Base-by-base conservation (phyloP, 305 asterid species). In the Fraxinus floribunda region DNA sequence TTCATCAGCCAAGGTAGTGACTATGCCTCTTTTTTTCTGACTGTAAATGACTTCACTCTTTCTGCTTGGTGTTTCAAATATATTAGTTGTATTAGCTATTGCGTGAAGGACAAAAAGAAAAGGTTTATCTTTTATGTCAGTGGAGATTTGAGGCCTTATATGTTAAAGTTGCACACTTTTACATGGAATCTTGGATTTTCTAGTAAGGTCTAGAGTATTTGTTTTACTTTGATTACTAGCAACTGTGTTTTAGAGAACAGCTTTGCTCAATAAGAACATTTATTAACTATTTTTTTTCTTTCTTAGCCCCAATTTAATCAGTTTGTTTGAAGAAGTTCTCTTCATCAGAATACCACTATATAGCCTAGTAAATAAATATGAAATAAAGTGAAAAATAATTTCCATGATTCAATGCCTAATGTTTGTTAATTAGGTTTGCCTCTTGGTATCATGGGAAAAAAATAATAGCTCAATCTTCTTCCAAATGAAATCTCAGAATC, bases 261-360 rank as follows among this genome's bases (percentile, higher is more conserved):
- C 39, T 79, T 34, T 77, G 74, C 60, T 30, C 73, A 64, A 62
- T 16, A 35, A 57, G 75, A 57, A 79, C 60, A 60, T 44, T 26
- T 39, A 30, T 30, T 5, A 29, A 7, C 52, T 29, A 22, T 39
- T 22, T 30, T 30, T 39, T 39, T 34, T 11, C 73, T 24, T n/a
- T 81, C 77, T 66, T 64, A 41, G 26, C 75, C 79, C 34, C 26
- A 46, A 18, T 34, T 60, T 38, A 26, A 46, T 26, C 38, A 29
- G 38, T 26, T 26, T 77, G 30, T 68, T 26, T 52, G 68, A 71
- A 72, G 26, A 68, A 36, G 46, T 77, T 72, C 38, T 71, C 11
- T 72, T 32, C 68, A 57, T 30, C 80, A 72, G 74, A 75, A 52
- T 64, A 82, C 79, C 29, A 0, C 39, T 73, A 38, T 80, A 39